Conservation (phyloP, 306 rosid species). For the Herpetospermum pedunculosum region DNA sequence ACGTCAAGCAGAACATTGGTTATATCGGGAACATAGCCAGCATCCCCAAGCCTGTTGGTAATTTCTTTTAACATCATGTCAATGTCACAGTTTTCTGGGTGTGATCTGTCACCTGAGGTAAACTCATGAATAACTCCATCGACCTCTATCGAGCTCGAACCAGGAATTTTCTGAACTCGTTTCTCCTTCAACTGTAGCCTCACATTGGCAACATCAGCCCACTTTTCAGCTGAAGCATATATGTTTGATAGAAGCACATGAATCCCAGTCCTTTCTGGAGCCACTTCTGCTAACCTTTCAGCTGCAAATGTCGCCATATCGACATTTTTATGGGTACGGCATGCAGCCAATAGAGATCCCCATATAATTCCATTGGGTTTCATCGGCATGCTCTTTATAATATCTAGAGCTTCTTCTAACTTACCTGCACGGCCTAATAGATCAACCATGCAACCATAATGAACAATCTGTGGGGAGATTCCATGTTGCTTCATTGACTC, state of each 20-base stretch:
- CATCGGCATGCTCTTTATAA: constrained; percentile 62
- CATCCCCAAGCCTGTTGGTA: constrained; percentile 33
- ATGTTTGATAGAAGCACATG: constrained; percentile 64
- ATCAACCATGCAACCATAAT: constrained; percentile 81
- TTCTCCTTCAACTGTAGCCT: constrained; percentile 57
- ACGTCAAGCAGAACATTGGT: constrained; percentile 63
- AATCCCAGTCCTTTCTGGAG: constrained; percentile 38
- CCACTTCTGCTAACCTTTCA: constrained; percentile 29
- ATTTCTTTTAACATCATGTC: constrained; percentile 51
- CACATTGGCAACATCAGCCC: constrained; percentile 77
- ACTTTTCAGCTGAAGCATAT: constrained; percentile 62
- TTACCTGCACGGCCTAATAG: constrained; percentile 59
- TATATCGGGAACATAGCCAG: constrained; percentile 64
- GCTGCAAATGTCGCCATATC: constrained; percentile 53
- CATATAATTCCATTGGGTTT: constrained; percentile 62
- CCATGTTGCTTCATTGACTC: constrained; percentile 43
- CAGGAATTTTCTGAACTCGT: constrained; percentile 49
- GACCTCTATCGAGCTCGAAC: constrained; percentile 53
- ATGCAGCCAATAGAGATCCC: constrained; percentile 72
- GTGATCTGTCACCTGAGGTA: constrained; percentile 52
- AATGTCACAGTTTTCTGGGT: constrained; percentile 25
- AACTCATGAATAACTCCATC: constrained; percentile 58
- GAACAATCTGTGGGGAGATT: constrained; percentile 45
- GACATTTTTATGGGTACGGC: constrained; percentile 45
- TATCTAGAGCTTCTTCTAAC: constrained; percentile 51